A percentile compares a stretch with the other conserved stretches of the same genome.
These are phyloP conservation scores for Ophiostoma sp. DNA, from an alignment of 2,329 filamentous ascomycete species.

Conservation along the genomic window DNA sequence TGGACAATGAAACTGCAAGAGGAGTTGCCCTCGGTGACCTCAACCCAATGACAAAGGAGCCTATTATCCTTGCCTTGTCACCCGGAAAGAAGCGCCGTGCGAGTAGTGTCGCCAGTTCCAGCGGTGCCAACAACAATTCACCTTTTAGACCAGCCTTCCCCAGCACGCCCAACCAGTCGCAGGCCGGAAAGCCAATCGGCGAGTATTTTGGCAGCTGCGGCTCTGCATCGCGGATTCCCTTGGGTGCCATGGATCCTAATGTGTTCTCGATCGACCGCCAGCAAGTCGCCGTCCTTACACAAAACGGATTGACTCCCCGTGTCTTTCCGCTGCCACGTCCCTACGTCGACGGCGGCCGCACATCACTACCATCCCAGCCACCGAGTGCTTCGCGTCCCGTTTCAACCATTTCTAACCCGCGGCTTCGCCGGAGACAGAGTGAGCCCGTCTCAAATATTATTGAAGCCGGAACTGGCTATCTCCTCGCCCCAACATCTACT, in stretches of 20 bases:
- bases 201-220: conserved; percentile 50
- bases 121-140: conserved; percentile 26
- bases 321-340: conserved; percentile 56
- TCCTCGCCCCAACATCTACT: neutral
- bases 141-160: conserved; percentile 18
- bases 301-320: conserved; percentile 47
- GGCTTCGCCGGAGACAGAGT: conserved; percentile 45
- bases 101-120: conserved; percentile 33
- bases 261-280: conserved; percentile 52
- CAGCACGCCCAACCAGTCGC: conserved; percentile 22
- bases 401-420: conserved; percentile 28
- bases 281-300: conserved; percentile 45
- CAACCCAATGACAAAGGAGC: conserved; percentile 81
- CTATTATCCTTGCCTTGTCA: conserved; percentile 42
- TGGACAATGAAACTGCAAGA: conserved; percentile 63
- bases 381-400: conserved; percentile 17
- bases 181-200: conserved; percentile 46
- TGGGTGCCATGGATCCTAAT: conserved; percentile 60
- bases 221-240: conserved; percentile 43
- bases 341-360: conserved; percentile 42
- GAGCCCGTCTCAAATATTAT: conserved; percentile 48
- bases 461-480: conserved; percentile 13
- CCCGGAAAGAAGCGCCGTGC: conserved; percentile 38
- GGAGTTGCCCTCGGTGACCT: conserved; percentile 76
- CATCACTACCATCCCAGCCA: conserved; percentile 21